phyloP scores from a whole-genome alignment of 2,329 filamentous ascomycete genomes.

The Pezicula radicicola region DNA sequence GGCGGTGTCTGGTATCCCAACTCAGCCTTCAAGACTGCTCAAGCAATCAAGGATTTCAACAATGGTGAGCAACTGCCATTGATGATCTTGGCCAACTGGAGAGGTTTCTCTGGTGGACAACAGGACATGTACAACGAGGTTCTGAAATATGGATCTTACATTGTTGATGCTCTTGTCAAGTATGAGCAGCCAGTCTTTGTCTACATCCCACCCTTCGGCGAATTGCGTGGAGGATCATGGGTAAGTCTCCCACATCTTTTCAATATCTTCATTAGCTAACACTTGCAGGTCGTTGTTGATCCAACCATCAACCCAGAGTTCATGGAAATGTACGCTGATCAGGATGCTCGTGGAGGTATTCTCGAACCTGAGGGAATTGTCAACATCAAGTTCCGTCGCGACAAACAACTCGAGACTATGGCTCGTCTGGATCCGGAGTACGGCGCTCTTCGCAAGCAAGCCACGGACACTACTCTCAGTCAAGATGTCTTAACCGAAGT shows the following conservation, averaged over 20 bases:
- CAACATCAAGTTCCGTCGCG: constrained; percentile 96
- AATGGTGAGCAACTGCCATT: constrained; percentile 95
- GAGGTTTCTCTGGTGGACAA: constrained; percentile 99
- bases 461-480: constrained; percentile 60
- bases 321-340: constrained; percentile 99
- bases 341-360: constrained; percentile 92
- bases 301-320: constrained; percentile 94
- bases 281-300: constrained; percentile 78
- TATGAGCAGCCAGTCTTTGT: constrained; percentile 99
- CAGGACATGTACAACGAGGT: constrained; percentile 99
- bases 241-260: constrained; percentile 36
- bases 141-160: constrained; percentile 98
- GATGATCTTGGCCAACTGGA: constrained; percentile 99
- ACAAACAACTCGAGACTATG: constrained; percentile 98
- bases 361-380: constrained; percentile 97
- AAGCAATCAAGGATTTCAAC: constrained; percentile 99
- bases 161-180: constrained; percentile 96
- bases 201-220: constrained; percentile 95
- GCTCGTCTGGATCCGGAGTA: constrained; percentile 85
- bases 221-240: constrained; percentile 98
- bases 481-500: constrained; percentile 74
- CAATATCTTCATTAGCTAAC: constrained; percentile 27
- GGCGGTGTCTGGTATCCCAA: constrained; percentile 99
- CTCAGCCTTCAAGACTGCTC: constrained; percentile 98
- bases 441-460: constrained; percentile 76